phyloP scores from a whole-genome alignment of 2,329 filamentous ascomycete species.

The Cladosporium phlei region DNA sequence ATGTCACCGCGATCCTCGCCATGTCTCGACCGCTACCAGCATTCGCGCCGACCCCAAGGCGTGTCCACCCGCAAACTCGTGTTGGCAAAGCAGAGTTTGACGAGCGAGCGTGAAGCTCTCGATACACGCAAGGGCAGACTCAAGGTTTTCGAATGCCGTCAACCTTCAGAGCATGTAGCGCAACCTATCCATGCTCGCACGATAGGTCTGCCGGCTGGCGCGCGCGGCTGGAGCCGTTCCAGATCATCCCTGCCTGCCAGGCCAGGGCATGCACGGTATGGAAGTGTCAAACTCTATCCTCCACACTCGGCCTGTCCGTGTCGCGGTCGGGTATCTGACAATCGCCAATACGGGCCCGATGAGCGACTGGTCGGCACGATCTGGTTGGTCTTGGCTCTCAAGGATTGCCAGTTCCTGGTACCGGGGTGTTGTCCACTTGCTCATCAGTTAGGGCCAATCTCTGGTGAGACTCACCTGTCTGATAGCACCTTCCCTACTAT shows the following conservation, averaged over 20 bases:
- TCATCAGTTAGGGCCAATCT: slow-evolving; percentile 3
- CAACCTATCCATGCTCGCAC: no score
- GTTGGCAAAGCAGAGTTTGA: not conserved
- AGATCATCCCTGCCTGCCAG: no score
- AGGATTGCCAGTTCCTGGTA: slow-evolving; percentile 11
- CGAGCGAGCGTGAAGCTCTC: not conserved
- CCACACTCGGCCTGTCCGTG: slow-evolving; percentile 9
- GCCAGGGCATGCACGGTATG: slow-evolving; percentile 5
- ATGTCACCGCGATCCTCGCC: not conserved
- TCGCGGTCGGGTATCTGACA: slow-evolving; percentile 1
- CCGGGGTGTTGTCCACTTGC: slow-evolving; percentile 6
- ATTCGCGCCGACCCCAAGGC: no score
- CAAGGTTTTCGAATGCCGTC: slow-evolving; percentile 10
- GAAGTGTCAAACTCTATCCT: slow-evolving; percentile 9
- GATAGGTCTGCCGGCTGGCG: slow-evolving; percentile 4
- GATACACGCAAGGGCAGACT: slow-evolving; percentile 5
- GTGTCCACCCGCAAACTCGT: no score
- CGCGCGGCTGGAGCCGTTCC: no score
- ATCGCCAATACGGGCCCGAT: slow-evolving; percentile 2
- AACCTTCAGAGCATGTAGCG: slow-evolving; percentile 9
- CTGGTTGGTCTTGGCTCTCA: not conserved
- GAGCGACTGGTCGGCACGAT: slow-evolving; percentile 8
- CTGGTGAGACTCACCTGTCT: slow-evolving; percentile 13
- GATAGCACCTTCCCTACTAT: slow-evolving; percentile 11
- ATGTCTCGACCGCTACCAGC: not conserved